phyloP scores from a whole-genome alignment of 2,329 filamentous ascomycete genomes.

The Colletotrichum tofieldiae region DNA sequence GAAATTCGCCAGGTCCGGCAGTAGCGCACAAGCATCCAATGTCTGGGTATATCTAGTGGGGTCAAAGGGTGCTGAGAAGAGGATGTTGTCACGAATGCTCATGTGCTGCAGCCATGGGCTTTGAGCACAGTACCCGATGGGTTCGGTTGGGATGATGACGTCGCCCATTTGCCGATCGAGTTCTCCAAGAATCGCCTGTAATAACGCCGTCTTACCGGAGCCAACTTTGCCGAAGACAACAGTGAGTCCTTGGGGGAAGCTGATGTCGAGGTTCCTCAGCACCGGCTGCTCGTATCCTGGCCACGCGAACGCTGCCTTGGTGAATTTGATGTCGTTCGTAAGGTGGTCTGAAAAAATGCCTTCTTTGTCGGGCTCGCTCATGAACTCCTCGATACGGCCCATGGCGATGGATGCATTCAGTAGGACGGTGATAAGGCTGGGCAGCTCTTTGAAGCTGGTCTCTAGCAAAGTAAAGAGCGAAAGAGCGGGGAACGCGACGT shows the following conservation, averaged over 20 bases:
- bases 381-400: slow-evolving; percentile 86
- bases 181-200: slow-evolving; percentile 73
- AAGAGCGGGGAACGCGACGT: slow-evolving; percentile 89
- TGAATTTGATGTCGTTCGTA: slow-evolving; percentile 66
- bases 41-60: slow-evolving; percentile 70
- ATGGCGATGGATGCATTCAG: slow-evolving; percentile 89
- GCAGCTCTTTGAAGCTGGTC: slow-evolving; percentile 80
- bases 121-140: slow-evolving; percentile 71
- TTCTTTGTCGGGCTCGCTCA: slow-evolving; percentile 86
- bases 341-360: slow-evolving; percentile 58
- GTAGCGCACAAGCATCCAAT: slow-evolving; percentile 73
- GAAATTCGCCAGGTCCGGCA: slow-evolving; percentile 70
- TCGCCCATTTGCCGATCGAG: slow-evolving; percentile 75
- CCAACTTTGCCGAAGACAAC: slow-evolving; percentile 74
- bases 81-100: slow-evolving; percentile 76
- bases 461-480: slow-evolving; percentile 86
- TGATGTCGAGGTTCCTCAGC: slow-evolving; percentile 62
- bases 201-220: slow-evolving; percentile 73
- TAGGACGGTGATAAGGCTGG: slow-evolving; percentile 80
- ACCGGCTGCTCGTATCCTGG: slow-evolving; percentile 75
- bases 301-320: slow-evolving; percentile 83
- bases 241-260: slow-evolving; percentile 66
- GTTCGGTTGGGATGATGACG: slow-evolving; percentile 63
- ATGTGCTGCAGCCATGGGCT: slow-evolving; percentile 77
- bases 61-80: slow-evolving; percentile 73